Evolutionary conservation across 495 filamentous ascomycete genomes (phyloP), one percentile per base, ranked within the genome.

Genomic region (Pyrenopolyporus hunteri): DNA sequence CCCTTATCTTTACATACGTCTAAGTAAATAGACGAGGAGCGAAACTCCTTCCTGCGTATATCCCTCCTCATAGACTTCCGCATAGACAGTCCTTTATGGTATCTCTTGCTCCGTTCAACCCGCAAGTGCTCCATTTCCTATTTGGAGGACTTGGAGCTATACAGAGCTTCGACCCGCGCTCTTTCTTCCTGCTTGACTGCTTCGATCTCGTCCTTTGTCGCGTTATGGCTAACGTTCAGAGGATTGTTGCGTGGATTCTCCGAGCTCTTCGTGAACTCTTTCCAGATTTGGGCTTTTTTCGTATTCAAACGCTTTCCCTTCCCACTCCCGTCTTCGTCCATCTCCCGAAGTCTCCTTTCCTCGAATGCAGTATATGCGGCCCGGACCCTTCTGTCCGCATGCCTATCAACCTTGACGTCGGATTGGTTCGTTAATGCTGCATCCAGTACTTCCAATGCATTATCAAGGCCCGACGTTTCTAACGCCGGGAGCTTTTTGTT

Each of bases 211-310:
- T 93, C 90, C 77, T 83, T 88, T 20, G 83, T 83, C 31, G 88
- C 85, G 74, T 98, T 87, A 72, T 90, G 89, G 14, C 75, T 72
- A 6, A 86, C 89, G 55, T 80, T 80, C 10, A 83, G 84, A 0
- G 1, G 8, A 67, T 95, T 91, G 73, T 94, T 96, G 72, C 96
- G 93, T 32, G 94, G 94, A 70, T 98, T 98, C 71, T 98, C 94
- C 3, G 87, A 85, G 69, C 87, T 88, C 77, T 90, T 93, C 73
- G 92, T 85, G 71, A 97, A 98, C 76, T 98, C 95, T 79, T 93
- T 93, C 60, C 79, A 70, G 43, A 94, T 87, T 55, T 85, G 74
- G 61, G 94, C 89, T 39, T 88, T 82, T 73, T 88, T 87, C 85
- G 96, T 90, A 65, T 92, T 82, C 55, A 87, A 79, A 40, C 92